Evolutionary conservation across 73 alveolate genomes (phyloP), one percentile per base, ranked within the genome.

Genomic region (Tetrahymena borealis): DNA sequence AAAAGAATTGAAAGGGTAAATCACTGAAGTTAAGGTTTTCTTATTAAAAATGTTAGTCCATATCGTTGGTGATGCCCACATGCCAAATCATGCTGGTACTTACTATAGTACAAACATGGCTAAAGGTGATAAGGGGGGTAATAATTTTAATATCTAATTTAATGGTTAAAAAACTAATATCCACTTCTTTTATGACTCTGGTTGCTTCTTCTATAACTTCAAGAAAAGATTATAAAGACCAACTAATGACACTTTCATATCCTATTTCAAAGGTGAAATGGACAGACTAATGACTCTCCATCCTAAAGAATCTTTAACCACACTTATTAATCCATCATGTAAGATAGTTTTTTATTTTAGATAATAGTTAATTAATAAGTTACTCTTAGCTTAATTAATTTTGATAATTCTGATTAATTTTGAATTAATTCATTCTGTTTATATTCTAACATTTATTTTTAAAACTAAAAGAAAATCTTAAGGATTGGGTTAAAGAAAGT

Each of bases 41-140:
- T 79, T 92, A 91, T 60, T 96, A 13, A 94, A 98, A 41, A 79
- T 94, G 93, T 94, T 96, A 15, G 95, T 96, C 77, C 99, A 96
- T 93, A 78, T 96, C 24, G 95, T 96, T 60, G 98, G 99, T 85
- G 99, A 96, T 91, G 85, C 95, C 90, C 99, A 97, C 78, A 94
- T 94, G 91, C 99, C 99, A 16, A 93, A 96, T 92, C 99, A 97
- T 93, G 94, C 96, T 33, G 38, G 97, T 33, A 93, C 94, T 39
- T 78, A 92, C 31, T 97, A 79, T 60, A 91, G 91, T 90, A 43
- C 94, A 97, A 96, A 16, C 91, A 93, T 90, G 38, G 4, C 28
- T 24, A 60, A 60, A n/a, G 97, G 97, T 9, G 99, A 96, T 78
- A 35, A 32, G 40, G 99, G 99, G 35, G 99, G 99, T 33, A 96